Evolutionary conservation across 371 early-diverging fungal genomes (phyloP).

Genomic region (Blyttiomyces sp.): DNA sequence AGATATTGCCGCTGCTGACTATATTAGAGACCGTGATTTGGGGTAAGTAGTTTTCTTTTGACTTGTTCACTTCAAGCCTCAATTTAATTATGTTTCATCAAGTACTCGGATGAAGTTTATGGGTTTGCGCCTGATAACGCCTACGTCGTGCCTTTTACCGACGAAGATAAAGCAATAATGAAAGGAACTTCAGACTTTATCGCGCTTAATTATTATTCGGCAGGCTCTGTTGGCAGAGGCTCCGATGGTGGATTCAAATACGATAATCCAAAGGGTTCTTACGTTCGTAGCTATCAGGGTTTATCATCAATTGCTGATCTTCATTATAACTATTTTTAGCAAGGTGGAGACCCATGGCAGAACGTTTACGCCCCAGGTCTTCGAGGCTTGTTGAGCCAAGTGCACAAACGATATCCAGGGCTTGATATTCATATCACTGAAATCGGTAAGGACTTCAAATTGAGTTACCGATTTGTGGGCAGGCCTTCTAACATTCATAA

Average conservation of each 20-base stretch:
- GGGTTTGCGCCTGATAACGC: neutral
- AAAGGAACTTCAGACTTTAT: slow-evolving; percentile 27
- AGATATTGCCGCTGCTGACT: neutral
- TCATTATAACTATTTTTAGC: neutral
- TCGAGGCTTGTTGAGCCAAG: neutral
- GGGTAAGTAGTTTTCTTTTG: slow-evolving; percentile 12
- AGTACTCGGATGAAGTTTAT: neutral
- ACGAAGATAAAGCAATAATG: slow-evolving; percentile 13
- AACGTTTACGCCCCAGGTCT: slow-evolving; percentile 7
- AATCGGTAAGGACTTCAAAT: neutral
- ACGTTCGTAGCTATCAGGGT: neutral
- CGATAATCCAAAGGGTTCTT: neutral
- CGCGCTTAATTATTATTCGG: slow-evolving; percentile 27
- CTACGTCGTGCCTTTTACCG: slow-evolving; percentile 12
- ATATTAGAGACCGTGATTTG: slow-evolving; percentile 1
- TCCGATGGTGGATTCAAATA: neutral
- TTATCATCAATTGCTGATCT: neutral
- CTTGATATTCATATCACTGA: slow-evolving; percentile 19
- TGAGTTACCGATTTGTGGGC: neutral
- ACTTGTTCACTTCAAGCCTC: neutral
- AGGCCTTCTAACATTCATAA: neutral
- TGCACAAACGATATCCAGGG: slow-evolving; percentile 8
- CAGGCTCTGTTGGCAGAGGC: neutral
- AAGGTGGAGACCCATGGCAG: slow-evolving; percentile 3
- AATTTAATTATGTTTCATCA: no score